Percentiles rank a stretch among this genome's conserved stretches.
Conservation (phyloP, 495 filamentous ascomycete genomes). For the Penicillium nucicola region DNA sequence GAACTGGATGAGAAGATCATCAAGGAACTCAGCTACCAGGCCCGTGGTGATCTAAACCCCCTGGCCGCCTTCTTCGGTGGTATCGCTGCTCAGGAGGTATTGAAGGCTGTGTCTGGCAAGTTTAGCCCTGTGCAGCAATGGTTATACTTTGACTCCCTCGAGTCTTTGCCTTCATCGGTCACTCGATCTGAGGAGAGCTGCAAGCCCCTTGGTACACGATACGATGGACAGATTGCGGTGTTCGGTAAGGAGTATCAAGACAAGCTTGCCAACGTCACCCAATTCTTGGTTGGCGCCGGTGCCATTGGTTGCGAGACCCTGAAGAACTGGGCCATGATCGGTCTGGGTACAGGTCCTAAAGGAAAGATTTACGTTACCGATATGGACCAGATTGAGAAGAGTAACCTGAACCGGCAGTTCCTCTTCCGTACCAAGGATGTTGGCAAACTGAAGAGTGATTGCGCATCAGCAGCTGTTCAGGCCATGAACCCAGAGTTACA, state of each 20-base stretch:
- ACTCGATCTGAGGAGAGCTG: slow-evolving; percentile 82
- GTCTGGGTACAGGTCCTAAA: slow-evolving; percentile 81
- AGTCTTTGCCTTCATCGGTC: slow-evolving; percentile 76
- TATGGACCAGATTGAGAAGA: slow-evolving; percentile 98
- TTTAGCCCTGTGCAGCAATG: slow-evolving; percentile 91
- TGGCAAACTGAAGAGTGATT: slow-evolving; percentile 95
- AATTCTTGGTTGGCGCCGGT: slow-evolving; percentile 95
- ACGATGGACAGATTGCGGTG: slow-evolving; percentile 96
- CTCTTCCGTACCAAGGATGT: slow-evolving; percentile 93
- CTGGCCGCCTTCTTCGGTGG: slow-evolving; percentile 97
- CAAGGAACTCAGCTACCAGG: slow-evolving; percentile 91
- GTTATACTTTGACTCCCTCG: slow-evolving; percentile 96
- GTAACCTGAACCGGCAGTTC: slow-evolving; percentile 98
- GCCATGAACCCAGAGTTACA: slow-evolving; percentile 92
- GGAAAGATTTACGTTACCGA: slow-evolving; percentile 91
- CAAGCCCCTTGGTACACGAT: slow-evolving; percentile 76
- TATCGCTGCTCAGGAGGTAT: slow-evolving; percentile 89
- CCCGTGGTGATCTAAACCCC: slow-evolving; percentile 84
- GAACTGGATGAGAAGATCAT: slow-evolving; percentile 92
- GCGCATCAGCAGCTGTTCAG: slow-evolving; percentile 81
- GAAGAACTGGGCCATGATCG: slow-evolving; percentile 99
- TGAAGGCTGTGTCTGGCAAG: slow-evolving; percentile 97
- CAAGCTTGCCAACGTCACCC: slow-evolving; percentile 79
- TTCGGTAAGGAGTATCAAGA: slow-evolving; percentile 93
- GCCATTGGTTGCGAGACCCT: slow-evolving; percentile 99